A percentile compares a stretch with the other conserved stretches of the same genome.
These are phyloP conservation scores for Phytomonas sp. DNA, from an alignment of 208 protist genomes.

Conservation along the genomic window DNA sequence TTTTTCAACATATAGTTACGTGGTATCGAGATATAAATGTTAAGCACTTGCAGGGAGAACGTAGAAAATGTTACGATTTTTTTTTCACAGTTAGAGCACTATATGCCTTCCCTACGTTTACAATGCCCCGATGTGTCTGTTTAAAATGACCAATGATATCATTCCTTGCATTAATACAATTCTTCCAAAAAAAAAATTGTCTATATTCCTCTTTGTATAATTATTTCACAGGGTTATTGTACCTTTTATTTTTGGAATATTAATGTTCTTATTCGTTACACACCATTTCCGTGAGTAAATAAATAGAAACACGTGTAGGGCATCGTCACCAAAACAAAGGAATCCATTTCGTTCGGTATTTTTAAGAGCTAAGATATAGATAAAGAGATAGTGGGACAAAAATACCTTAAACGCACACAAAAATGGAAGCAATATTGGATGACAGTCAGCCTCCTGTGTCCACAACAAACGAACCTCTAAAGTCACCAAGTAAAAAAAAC, in stretches of 20 bases:
- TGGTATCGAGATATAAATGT: background rate
- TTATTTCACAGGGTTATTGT: no score
- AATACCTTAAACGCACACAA: background rate
- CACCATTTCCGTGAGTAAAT: no score
- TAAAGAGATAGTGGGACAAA: background rate
- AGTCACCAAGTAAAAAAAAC: conserved; percentile 9
- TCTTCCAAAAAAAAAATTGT: no score
- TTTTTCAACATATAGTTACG: background rate
- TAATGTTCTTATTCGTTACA: no score
- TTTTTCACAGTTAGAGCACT: background rate
- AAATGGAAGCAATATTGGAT: background rate
- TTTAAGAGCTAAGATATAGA: background rate
- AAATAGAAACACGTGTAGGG: no score
- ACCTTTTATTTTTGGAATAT: no score
- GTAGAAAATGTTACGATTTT: background rate
- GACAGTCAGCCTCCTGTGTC: background rate
- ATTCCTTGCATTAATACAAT: background rate
- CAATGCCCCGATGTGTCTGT: background rate
- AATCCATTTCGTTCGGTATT: background rate
- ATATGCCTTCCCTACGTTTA: background rate
- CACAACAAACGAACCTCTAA: background rate
- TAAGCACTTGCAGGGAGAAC: background rate
- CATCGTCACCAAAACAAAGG: no score
- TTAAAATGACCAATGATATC: background rate
- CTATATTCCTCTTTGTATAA: no score